Evolutionary conservation across 2,329 filamentous ascomycete genomes (phyloP).

Genomic region (Aspergillus sp.): DNA sequence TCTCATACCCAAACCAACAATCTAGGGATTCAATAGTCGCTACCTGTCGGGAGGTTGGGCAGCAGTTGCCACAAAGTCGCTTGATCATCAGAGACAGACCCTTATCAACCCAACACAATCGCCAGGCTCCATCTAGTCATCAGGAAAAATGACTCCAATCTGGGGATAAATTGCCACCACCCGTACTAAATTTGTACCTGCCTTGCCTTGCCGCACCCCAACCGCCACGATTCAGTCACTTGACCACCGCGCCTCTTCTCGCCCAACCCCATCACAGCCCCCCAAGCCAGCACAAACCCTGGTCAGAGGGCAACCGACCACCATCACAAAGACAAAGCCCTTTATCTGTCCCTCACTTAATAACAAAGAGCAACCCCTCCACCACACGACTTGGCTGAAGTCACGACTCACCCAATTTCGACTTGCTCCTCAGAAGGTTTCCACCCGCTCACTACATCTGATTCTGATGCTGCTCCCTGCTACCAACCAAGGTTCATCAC

Average conservation of each 20-base stretch:
- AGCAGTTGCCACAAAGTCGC: not conserved
- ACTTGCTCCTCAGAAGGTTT: not conserved
- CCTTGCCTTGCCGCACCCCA: not conserved
- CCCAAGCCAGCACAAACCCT: not conserved
- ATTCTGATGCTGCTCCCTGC: not conserved
- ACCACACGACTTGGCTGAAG: not conserved
- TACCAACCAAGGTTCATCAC: slow-evolving; percentile 9
- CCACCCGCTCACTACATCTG: not conserved
- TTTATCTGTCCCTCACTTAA: not conserved
- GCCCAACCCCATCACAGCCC: not conserved
- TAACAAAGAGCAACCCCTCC: not conserved
- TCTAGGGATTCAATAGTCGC: not conserved
- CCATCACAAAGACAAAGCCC: not conserved
- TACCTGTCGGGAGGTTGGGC: slow-evolving; percentile 6
- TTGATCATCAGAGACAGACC: not conserved
- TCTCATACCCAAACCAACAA: not conserved
- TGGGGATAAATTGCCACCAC: not conserved
- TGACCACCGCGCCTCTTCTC: not conserved
- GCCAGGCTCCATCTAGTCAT: not conserved
- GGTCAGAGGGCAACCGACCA: not conserved
- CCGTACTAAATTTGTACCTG: not conserved
- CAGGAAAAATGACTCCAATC: not conserved
- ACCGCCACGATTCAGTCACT: not conserved
- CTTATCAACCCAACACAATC: not conserved
- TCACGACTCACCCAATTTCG: not conserved